Percentiles rank a stretch among this genome's conserved stretches.
Conservation (phyloP, 2,329 filamentous ascomycete genomes). For the Ploettnerulaceae sp. region DNA sequence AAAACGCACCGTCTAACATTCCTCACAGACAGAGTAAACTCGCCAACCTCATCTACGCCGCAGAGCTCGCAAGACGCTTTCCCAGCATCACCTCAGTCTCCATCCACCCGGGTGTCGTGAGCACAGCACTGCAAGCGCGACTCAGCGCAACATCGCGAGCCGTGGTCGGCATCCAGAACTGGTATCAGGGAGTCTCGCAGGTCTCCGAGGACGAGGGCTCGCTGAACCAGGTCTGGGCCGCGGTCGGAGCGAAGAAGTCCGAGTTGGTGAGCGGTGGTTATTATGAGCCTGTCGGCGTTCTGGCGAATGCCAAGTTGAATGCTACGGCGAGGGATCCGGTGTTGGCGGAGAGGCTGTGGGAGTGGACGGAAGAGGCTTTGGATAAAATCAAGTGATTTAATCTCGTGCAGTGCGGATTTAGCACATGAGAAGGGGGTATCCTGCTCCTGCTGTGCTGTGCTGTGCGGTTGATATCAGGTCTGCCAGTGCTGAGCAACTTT, state of each 20-base stretch:
- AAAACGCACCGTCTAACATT: background rate
- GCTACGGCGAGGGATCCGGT: slow-evolving; percentile 27
- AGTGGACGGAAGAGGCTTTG: slow-evolving; percentile 34
- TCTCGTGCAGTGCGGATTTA: no score
- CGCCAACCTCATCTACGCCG: slow-evolving; percentile 43
- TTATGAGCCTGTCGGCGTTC: slow-evolving; percentile 35
- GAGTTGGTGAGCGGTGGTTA: slow-evolving; percentile 32
- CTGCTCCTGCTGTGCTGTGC: no score
- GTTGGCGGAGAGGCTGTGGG: slow-evolving; percentile 37
- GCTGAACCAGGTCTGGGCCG: slow-evolving; percentile 40
- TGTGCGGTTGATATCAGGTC: no score
- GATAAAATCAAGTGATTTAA: background rate
- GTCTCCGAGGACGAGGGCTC: slow-evolving; percentile 31
- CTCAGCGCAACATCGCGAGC: background rate
- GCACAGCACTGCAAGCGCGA: slow-evolving; percentile 12
- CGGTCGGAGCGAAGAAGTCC: slow-evolving; percentile 32
- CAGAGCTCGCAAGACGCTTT: slow-evolving; percentile 38
- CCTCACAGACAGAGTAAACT: slow-evolving; percentile 40
- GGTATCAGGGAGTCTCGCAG: background rate
- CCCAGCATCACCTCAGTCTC: slow-evolving; percentile 37
- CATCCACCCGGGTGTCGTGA: slow-evolving; percentile 38
- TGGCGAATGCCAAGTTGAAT: slow-evolving; percentile 27
- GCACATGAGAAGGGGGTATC: no score
- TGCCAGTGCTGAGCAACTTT: no score
- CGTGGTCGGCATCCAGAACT: background rate